A percentile compares a stretch with the other conserved stretches of the same genome.
phyloP scores from a whole-genome alignment of 371 early-diverging fungal genomes.

The Mortierella sp. region DNA sequence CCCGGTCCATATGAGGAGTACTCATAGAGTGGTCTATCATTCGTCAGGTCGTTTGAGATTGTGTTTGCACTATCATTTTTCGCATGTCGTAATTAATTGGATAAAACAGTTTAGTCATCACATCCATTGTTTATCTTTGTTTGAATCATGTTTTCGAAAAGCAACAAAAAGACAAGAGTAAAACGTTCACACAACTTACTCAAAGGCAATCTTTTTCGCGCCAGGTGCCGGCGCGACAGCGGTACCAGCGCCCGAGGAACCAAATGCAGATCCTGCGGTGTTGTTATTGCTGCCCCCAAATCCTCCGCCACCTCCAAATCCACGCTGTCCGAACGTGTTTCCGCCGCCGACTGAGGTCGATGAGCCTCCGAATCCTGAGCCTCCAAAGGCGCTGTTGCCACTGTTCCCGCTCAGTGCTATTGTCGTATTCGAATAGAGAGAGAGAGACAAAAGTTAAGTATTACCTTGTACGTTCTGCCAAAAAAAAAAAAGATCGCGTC shows the following conservation, averaged over 20 bases:
- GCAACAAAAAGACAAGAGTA: not conserved
- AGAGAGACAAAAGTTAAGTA: not conserved
- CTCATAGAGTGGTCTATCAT: conserved; percentile 65
- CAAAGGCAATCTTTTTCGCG: conserved; percentile 41
- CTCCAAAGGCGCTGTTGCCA: conserved; percentile 41
- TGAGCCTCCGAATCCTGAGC: conserved; percentile 32
- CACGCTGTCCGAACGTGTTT: conserved; percentile 31
- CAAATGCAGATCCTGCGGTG: conserved; percentile 23
- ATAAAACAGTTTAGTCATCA: not conserved
- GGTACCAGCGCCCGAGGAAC: not conserved
- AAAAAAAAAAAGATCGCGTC: not conserved
- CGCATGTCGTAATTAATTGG: not conserved
- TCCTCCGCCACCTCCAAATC: conserved; percentile 16
- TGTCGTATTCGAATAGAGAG: not conserved
- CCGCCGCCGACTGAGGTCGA: conserved; percentile 35
- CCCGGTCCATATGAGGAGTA: conserved; percentile 72
- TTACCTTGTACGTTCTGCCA: not conserved
- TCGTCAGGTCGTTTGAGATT: conserved; percentile 59
- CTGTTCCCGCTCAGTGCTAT: conserved; percentile 36
- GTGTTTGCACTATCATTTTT: conserved; percentile 52
- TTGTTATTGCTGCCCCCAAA: conserved; percentile 24
- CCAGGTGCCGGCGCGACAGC: conserved; percentile 8
- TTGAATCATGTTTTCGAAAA: too few species aligned
- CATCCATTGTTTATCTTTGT: not conserved
- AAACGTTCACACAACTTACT: conserved; percentile 16